Percentiles rank a stretch among this genome's conserved stretches.
Conservation (phyloP, 805 yeast genomes). For the Barnettozyma populi region DNA sequence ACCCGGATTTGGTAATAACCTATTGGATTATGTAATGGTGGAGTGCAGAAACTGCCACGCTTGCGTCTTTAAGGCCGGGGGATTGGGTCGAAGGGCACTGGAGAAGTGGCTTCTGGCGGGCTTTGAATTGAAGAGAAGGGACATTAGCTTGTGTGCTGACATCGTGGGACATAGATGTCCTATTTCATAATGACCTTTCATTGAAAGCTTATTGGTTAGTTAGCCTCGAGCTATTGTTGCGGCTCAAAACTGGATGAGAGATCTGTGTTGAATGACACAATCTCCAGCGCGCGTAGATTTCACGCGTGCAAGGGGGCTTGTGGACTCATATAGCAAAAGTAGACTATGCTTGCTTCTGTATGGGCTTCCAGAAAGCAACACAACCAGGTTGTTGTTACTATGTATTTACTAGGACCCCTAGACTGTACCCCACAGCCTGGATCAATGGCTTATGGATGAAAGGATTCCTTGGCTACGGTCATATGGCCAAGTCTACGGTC, state of each 20-base stretch:
- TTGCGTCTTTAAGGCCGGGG: neutral
- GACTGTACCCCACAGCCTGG: neutral
- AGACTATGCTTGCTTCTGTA: no score
- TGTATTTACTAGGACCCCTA: neutral
- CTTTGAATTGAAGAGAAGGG: neutral
- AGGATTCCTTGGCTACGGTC: neutral
- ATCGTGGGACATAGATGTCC: no score
- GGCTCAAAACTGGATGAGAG: no score
- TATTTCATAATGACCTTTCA: no score
- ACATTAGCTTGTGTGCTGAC: no score
- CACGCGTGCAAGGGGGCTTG: no score
- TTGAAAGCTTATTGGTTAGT: no score
- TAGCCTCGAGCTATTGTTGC: no score
- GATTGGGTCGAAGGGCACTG: neutral
- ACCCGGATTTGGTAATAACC: neutral
- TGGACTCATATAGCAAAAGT: no score
- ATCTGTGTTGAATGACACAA: no score
- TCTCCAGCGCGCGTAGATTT: no score
- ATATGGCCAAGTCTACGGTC: neutral
- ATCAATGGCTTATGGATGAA: slow-evolving; percentile 1
- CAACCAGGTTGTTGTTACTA: neutral
- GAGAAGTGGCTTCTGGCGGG: neutral
- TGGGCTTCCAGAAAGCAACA: neutral
- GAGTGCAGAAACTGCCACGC: neutral
- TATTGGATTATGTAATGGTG: neutral